These are phyloP conservation scores for Astrephomene gubernaculifera DNA, from an alignment of 139 green algal genomes.

Conservation along the genomic window DNA sequence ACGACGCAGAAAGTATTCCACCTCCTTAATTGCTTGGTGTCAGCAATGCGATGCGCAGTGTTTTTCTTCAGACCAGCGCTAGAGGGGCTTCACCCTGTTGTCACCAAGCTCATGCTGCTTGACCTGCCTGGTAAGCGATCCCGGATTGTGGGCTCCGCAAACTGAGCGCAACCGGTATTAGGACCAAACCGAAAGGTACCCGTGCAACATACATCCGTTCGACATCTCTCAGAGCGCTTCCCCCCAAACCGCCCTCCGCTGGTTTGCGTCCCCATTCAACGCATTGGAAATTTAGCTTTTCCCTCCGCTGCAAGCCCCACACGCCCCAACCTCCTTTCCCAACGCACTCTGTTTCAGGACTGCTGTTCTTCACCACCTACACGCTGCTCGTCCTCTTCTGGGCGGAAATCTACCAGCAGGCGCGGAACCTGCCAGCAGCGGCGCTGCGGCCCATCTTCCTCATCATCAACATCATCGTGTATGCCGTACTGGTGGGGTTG, in stretches of 20 bases:
- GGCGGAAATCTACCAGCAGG: slow-evolving; percentile 99
- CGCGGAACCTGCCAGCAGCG: slow-evolving; percentile 81
- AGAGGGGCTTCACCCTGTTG: slow-evolving; percentile 58
- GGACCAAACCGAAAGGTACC: no score
- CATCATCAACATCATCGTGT: slow-evolving; percentile 88
- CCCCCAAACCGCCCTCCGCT: no score
- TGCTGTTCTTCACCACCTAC: slow-evolving; percentile 99
- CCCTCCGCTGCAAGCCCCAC: background rate
- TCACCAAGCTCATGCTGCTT: slow-evolving; percentile 79
- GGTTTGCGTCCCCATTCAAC: no score
- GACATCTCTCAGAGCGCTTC: no score
- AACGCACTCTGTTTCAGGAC: slow-evolving; percentile 61
- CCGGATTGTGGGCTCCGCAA: no score
- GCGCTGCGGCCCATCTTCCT: slow-evolving; percentile 89
- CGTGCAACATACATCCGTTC: no score
- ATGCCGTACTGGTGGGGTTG: slow-evolving; percentile 81
- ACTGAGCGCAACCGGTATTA: no score
- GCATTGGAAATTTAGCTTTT: no score
- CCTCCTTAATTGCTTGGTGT: slow-evolving; percentile 95
- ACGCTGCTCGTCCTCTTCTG: slow-evolving; percentile 98
- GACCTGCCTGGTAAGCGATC: slow-evolving; percentile 81
- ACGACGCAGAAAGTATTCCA: slow-evolving; percentile 99
- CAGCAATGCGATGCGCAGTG: slow-evolving; percentile 74
- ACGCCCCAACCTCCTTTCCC: background rate
- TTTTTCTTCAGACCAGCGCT: slow-evolving; percentile 83